These are phyloP conservation scores for Nannochloropsis oceanica DNA, from an alignment of 108 stramenopile genomes.

Conservation along the genomic window DNA sequence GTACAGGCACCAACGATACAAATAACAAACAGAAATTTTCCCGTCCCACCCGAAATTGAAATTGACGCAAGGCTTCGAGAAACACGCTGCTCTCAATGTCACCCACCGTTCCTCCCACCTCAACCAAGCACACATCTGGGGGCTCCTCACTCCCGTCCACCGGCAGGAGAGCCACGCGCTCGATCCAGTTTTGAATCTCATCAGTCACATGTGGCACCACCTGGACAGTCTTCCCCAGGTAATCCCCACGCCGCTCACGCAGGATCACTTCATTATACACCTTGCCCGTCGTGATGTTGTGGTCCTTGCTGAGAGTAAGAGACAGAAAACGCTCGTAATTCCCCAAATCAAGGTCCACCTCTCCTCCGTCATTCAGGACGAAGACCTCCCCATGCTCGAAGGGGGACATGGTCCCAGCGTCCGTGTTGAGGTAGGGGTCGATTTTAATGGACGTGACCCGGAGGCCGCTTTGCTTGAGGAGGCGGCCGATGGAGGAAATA, in stretches of 20 bases:
- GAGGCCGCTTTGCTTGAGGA: constrained; percentile 76
- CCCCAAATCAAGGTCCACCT: constrained; percentile 92
- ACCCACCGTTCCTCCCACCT: constrained; percentile 99
- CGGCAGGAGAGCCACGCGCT: constrained; percentile 57
- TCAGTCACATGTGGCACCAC: constrained; percentile 78
- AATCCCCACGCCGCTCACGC: constrained; percentile 86
- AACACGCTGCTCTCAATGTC: constrained; percentile 81
- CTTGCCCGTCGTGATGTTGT: constrained; percentile 95
- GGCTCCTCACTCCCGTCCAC: constrained; percentile 44
- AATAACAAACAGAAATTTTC: constrained; percentile 87
- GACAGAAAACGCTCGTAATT: constrained; percentile 94
- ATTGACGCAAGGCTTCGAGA: constrained; percentile 92
- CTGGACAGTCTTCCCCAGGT: constrained; percentile 93
- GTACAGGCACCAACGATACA: constrained; percentile 86
- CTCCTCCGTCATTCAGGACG: constrained; percentile 94
- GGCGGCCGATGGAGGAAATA: constrained; percentile 82
- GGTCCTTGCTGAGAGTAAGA: constrained; percentile 62
- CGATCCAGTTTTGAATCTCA: constrained; percentile 76
- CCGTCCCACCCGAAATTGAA: constrained; percentile 87
- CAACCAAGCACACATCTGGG: constrained; percentile 93
- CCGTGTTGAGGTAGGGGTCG: constrained; percentile 94
- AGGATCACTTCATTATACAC: constrained; percentile 82
- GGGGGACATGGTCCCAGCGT: constrained; percentile 94
- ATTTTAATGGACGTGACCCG: constrained; percentile 91
- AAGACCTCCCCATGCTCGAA: constrained; percentile 67